Conservation (phyloP, 306 rosid species). For the Hippophae tibetana region DNA sequence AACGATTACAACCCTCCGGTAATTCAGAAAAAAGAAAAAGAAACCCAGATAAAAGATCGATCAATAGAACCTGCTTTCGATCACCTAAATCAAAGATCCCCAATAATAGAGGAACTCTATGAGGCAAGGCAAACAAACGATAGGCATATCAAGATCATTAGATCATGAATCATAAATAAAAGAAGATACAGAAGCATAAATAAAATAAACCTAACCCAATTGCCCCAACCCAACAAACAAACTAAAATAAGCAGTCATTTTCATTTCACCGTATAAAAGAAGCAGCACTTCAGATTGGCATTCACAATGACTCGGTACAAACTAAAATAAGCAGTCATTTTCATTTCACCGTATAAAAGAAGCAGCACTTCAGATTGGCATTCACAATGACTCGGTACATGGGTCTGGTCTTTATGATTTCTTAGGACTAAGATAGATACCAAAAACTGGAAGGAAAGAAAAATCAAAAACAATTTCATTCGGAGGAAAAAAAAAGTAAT, state of each 20-base stretch:
- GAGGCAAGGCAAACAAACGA: not conserved
- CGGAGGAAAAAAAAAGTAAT: not conserved
- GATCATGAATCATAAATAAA: conserved; percentile 14
- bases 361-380: conserved; percentile 3
- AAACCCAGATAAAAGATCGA: conserved; percentile 25
- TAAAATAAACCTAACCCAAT: conserved; percentile 8
- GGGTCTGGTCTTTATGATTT: not conserved
- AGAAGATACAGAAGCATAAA: not conserved
- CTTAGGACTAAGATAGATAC: not conserved
- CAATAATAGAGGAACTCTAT: conserved; percentile 5
- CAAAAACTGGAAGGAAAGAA: not conserved
- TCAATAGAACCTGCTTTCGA: not conserved
- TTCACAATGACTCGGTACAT: not conserved
- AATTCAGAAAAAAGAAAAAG: conserved; percentile 13
- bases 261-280: conserved; percentile 10
- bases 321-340: conserved; percentile 2
- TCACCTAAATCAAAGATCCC: conserved; percentile 11
- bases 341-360: conserved; percentile 10
- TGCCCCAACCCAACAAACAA: conserved; percentile 3
- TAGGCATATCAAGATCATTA: not conserved
- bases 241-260: conserved; percentile 2
- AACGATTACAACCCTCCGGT: conserved; percentile 4
- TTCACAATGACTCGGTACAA: not conserved
- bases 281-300: conserved; percentile 3
- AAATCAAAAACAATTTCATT: conserved; percentile 18